phyloP scores from a whole-genome alignment of 78 protist genomes.

The Dictyostelium intermedium region DNA sequence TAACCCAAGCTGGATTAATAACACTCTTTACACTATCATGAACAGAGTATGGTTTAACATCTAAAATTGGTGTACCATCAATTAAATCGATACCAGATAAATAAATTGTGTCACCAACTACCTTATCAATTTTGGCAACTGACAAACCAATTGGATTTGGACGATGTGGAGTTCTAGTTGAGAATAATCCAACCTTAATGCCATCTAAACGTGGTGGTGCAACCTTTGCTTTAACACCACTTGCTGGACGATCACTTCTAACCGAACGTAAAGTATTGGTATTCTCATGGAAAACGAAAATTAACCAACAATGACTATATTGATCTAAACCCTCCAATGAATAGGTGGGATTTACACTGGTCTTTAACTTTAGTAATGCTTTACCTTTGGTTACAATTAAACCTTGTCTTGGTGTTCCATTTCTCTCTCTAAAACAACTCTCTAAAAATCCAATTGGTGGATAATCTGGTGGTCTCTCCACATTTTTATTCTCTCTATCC shows the following conservation, averaged over 20 bases:
- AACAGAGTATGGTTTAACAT: conserved; percentile 85
- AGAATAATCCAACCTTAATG: conserved; percentile 71
- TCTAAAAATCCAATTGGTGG: conserved; percentile 83
- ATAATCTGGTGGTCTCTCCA: conserved; percentile 74
- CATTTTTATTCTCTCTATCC: conserved; percentile 30
- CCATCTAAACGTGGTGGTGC: conserved; percentile 80
- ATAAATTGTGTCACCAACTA: conserved; percentile 46
- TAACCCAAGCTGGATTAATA: conserved; percentile 55
- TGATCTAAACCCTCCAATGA: conserved; percentile 70
- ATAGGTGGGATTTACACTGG: conserved; percentile 19
- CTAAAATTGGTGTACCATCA: conserved; percentile 87
- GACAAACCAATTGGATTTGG: conserved; percentile 77
- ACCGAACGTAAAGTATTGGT: conserved; percentile 64
- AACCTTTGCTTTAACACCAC: conserved; percentile 77
- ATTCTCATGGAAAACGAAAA: conserved; percentile 81
- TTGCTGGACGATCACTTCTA: conserved; percentile 49
- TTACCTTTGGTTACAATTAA: conserved; percentile 66
- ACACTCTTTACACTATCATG: conserved; percentile 27
- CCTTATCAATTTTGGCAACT: conserved; percentile 75
- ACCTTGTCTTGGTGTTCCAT: conserved; percentile 87
- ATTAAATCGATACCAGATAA: conserved; percentile 76
- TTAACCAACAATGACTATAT: conserved; percentile 89
- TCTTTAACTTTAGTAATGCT: conserved; percentile 27
- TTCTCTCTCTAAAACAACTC: conserved; percentile 68
- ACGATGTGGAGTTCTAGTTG: conserved; percentile 79